These are phyloP conservation scores for Polytrichum commune DNA, from an alignment of 225 moss, liverwort and hornwort genomes.

Conservation along the genomic window DNA sequence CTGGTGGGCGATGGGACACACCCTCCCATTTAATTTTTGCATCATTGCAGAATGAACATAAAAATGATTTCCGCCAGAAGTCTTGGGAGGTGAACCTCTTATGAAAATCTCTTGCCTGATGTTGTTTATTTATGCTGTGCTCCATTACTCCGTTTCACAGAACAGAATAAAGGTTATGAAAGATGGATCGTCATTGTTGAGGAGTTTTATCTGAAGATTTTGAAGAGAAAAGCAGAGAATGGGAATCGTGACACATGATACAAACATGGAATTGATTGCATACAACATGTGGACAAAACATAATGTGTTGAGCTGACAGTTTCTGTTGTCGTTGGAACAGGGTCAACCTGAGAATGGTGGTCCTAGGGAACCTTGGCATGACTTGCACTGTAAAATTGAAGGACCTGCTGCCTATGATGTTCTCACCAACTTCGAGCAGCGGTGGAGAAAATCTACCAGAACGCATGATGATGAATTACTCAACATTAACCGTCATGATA, in stretches of 20 bases:
- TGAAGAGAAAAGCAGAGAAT: no score
- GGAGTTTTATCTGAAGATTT: no score
- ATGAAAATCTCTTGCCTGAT: no score
- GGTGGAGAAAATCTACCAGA: slow-evolving; percentile 78
- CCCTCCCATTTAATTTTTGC: slow-evolving; percentile 49
- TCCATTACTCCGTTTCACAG: no score
- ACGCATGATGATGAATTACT: slow-evolving; percentile 79
- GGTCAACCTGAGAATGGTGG: slow-evolving; percentile 62
- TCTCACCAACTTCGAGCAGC: slow-evolving; percentile 89
- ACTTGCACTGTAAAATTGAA: slow-evolving; percentile 86
- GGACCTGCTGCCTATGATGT: slow-evolving; percentile 95
- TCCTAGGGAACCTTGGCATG: slow-evolving; percentile 97
- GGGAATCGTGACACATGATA: no score
- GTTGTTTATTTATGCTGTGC: no score
- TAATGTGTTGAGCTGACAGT: neutral
- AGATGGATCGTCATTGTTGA: no score
- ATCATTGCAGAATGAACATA: slow-evolving; percentile 50
- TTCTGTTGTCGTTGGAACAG: slow-evolving; percentile 26
- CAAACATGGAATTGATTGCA: no score
- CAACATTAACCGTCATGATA: slow-evolving; percentile 64
- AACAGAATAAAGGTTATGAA: no score
- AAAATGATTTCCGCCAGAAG: slow-evolving; percentile 49
- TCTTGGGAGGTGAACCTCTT: slow-evolving; percentile 41
- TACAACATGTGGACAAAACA: no score
- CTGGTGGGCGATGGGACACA: slow-evolving; percentile 60